Evolutionary conservation across 2,329 filamentous ascomycete genomes (phyloP), one percentile per base, ranked within the genome.

Genomic region (Aspergillus pseudonomiae): DNA sequence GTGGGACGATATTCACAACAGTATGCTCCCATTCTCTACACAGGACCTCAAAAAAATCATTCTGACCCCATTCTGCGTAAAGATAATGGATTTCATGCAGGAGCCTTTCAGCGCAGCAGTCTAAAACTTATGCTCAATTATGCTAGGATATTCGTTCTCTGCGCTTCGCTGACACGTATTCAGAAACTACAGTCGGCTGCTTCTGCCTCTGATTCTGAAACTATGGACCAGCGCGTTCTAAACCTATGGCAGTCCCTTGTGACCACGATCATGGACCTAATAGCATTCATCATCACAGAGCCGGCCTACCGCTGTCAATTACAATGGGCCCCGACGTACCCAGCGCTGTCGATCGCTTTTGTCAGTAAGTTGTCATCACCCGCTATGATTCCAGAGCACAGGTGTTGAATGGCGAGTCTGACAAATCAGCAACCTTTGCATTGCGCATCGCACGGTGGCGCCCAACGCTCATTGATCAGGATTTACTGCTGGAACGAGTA

Each of bases 41-140:
- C 54, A 60, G 50, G 16, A 14, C 6, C 28, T 21, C 6, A 11
- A 19, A n/a, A 24, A 36, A n/a, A n/a, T 10, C 16, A 41, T 39
- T 16, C 54, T 50, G 24, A 62, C 41, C 6, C 28, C 28, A 9
- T 19, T 28, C 24, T 24, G 6, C 14, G 4, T 6, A 0, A 58
- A 77, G 75, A 77, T 60, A 77, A 77, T 53, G 75, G 73, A 1
- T 77, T 77, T 43, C 75, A 77, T 62, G 73, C 73, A 4, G 74
- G 75, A 7, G 75, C 75, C 1, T 77, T 77, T 53, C 75, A 77
- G 48, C 72, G 75, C 26, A 74, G 73, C 57, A 77, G 74, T 56
- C 65, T 77, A 6, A 77, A 75, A 46, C 57, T 75, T 19, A 76
- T 75, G 73, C 65, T 76, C 19, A 68, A 73, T 16, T 77, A 77